Percentiles rank a stretch among this genome's conserved stretches.
Evolutionary conservation across 371 early-diverging fungal species (phyloP).

Genomic region (Mucor mucedo): DNA sequence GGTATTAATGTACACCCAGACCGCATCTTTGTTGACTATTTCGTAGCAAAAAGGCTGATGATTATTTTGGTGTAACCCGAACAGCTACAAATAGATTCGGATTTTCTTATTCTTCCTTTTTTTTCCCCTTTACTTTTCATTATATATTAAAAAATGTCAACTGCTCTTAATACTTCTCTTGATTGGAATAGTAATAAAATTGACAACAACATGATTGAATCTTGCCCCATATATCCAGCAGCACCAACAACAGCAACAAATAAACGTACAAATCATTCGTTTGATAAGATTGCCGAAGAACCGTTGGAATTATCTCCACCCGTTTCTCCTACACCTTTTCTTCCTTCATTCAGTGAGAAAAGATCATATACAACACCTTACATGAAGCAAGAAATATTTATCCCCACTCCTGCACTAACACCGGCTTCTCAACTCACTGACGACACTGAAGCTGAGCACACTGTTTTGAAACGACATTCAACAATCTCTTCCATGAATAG

Average conservation of each 20-base stretch:
- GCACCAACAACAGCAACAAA: conserved; percentile 15
- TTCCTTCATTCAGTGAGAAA: conserved; percentile 7
- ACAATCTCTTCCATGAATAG: conserved; percentile 15
- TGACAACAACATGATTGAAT: conserved; percentile 4
- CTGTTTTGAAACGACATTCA: conserved; percentile 24
- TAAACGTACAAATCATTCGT: conserved; percentile 2
- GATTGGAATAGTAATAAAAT: conserved; percentile 6
- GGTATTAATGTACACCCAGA: no score
- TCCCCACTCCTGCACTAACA: conserved; percentile 12
- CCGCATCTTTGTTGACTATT: no score
- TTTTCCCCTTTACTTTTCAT: neutral
- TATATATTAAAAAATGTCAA: neutral
- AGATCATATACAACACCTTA: conserved; percentile 25
- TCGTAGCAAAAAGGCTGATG: no score
- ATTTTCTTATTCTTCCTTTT: neutral
- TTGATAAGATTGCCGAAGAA: conserved; percentile 5
- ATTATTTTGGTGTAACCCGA: no score
- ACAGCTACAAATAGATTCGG: no score
- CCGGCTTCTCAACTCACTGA: conserved; percentile 1
- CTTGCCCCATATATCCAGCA: conserved; percentile 16
- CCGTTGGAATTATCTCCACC: conserved; percentile 22
- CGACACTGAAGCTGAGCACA: conserved; percentile 3
- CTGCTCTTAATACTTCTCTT: neutral
- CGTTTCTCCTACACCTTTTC: conserved; percentile 7
- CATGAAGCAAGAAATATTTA: neutral